These are phyloP conservation scores for Citrullus amarus DNA, from an alignment of 306 rosid species.

Conservation along the genomic window DNA sequence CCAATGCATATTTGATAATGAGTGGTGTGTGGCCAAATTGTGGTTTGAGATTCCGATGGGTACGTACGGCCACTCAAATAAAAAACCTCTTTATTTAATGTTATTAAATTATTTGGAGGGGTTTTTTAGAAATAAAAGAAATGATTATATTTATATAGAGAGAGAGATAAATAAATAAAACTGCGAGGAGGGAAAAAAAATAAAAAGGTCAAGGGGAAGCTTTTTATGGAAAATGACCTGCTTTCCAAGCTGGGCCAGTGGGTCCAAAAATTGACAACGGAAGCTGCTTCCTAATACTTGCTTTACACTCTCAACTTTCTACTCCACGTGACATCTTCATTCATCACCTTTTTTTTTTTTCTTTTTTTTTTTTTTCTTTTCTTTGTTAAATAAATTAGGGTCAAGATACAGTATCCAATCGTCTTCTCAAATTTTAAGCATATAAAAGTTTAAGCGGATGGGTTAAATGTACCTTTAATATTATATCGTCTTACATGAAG, in stretches of 20 bases:
- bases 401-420: too few species aligned
- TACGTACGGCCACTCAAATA: background rate
- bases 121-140: background rate
- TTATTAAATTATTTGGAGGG: background rate
- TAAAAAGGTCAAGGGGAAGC: background rate
- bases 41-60: background rate
- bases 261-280: background rate
- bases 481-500: too few species aligned
- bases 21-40: background rate
- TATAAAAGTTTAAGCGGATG: too few species aligned
- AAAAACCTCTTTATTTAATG: background rate
- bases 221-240: conserved; percentile 1
- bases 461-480: too few species aligned
- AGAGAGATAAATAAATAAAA: background rate
- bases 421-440: too few species aligned
- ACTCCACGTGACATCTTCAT: background rate
- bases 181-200: background rate
- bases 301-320: background rate
- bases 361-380: background rate
- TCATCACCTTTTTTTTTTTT: background rate
- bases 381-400: too few species aligned
- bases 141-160: too few species aligned
- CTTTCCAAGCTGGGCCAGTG: conserved; percentile 4
- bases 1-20: background rate
- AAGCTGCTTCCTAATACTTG: background rate